Conservation (phyloP, 345 rosid genomes). For the Eucalyptus leucophloia region DNA sequence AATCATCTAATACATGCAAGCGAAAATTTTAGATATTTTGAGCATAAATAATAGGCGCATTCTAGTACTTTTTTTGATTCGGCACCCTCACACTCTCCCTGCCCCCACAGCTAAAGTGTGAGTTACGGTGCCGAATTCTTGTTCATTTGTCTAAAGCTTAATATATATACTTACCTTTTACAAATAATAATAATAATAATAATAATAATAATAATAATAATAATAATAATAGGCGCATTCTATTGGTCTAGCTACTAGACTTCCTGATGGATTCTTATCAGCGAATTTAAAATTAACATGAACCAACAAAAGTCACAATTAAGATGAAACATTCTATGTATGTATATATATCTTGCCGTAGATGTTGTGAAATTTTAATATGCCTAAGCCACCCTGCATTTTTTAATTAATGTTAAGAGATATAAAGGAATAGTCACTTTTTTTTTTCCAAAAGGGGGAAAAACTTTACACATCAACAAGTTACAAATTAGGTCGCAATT, state of each 20-base stretch:
- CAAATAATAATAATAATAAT: too few species aligned
- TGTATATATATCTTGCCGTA: neutral
- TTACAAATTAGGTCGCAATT: neutral
- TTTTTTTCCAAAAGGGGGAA: neutral
- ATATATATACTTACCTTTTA: too few species aligned
- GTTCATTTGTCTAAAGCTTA: too few species aligned
- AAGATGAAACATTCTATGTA: neutral
- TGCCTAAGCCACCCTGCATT: neutral
- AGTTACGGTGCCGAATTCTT: too few species aligned
- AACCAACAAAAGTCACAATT: neutral
- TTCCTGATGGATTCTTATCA: neutral
- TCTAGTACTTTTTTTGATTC: too few species aligned
- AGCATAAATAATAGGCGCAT: neutral
- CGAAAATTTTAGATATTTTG: neutral
- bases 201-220: neutral
- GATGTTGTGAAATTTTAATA: neutral
- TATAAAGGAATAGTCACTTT: neutral
- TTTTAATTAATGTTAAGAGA: neutral
- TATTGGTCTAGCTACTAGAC: neutral
- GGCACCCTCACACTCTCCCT: too few species aligned
- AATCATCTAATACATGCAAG: accelerated
- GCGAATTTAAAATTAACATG: neutral
- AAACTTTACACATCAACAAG: neutral
- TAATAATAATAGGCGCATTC: neutral
- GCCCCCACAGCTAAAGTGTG: too few species aligned